phyloP scores from a whole-genome alignment of 768 basidiomycete species.

The Trametes cubensis region DNA sequence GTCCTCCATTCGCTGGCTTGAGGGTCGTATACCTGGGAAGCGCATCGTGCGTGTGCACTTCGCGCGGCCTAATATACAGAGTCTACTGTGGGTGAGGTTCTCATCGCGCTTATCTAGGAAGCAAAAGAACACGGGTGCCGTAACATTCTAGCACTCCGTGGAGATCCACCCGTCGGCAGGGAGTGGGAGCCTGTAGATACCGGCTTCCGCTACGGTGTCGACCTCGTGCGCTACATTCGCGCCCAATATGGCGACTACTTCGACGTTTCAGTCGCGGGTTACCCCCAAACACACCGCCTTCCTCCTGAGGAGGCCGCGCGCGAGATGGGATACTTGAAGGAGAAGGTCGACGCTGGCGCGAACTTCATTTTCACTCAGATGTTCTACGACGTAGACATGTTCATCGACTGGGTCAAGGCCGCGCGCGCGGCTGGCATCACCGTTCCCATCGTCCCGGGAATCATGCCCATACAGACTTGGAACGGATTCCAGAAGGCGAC shows the following conservation, averaged over 20 bases:
- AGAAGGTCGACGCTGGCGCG: slow-evolving; percentile 88
- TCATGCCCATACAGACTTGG: slow-evolving; percentile 95
- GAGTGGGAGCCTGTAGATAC: slow-evolving; percentile 92
- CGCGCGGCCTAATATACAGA: too few relatives aligned
- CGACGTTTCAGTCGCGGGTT: slow-evolving; percentile 92
- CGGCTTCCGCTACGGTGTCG: slow-evolving; percentile 88
- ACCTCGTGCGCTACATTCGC: slow-evolving; percentile 89
- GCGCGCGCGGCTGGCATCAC: slow-evolving; percentile 86
- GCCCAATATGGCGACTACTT: slow-evolving; percentile 86
- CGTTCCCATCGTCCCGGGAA: slow-evolving; percentile 89
- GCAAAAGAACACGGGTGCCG: slow-evolving; percentile 88
- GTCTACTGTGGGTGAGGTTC: not conserved
- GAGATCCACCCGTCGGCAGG: slow-evolving; percentile 87
- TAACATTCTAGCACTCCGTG: slow-evolving; percentile 91
- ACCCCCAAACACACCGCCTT: slow-evolving; percentile 80
- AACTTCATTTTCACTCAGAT: slow-evolving; percentile 97
- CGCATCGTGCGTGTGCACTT: too few relatives aligned
- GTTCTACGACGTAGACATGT: slow-evolving; percentile 94
- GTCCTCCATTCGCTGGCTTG: slow-evolving; percentile 28
- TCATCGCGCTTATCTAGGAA: slow-evolving; percentile 54
- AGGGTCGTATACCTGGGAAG: too few relatives aligned
- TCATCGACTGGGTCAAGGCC: slow-evolving; percentile 87
- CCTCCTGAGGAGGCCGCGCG: slow-evolving; percentile 72
- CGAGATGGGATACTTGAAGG: slow-evolving; percentile 86
- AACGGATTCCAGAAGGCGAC: slow-evolving; percentile 90